Evolutionary conservation across 1,284 basidiomycete genomes (phyloP), one percentile per base, ranked within the genome.

Genomic region (Agaricales sp.): DNA sequence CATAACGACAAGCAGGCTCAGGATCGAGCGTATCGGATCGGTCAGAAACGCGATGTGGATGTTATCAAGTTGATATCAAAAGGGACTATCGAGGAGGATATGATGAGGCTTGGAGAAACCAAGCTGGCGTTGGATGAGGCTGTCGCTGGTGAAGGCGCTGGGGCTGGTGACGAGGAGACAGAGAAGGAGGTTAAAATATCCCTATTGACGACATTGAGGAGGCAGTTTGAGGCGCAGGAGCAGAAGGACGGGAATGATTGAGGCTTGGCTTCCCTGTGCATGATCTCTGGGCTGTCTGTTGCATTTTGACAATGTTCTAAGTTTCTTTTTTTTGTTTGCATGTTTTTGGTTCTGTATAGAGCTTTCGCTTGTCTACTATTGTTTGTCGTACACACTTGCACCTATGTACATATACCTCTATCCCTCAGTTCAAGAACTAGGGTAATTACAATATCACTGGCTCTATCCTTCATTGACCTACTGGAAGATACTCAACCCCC

Each of bases 21-120:
- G 50, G 96, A 99, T 64, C 83, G 96, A 30, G 93, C 93, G 22
- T 99, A 98, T 63, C 87, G 96, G n/a, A 97, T 99, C 57, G 95
- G 92, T 14, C 93, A 96, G 65, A 91, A 87, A 60, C 80, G 82
- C 48, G 82, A 93, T 50, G 92, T 96, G 2, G 87, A 91, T 39
- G 87, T 99, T 2, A 81, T 97, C 61, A 96, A 94, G 63, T 73
- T 99, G n/a, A 90, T 98, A 57, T 87, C 90, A 1, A 82, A 80
- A 52, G 90, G 84, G 12, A 94, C 92, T 1, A 97, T 99, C 54
- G 95, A 98, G 67, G 94, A 97, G 65, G 92, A 96, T 63, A 97
- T 97, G 78, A 67, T 92, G 22, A 77, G 75, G n/a, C 78, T 96
- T 13, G 93, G 92, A 2, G 73, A 86, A 64, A 92, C 91, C 35